Evolutionary conservation across 1,284 basidiomycete genomes (phyloP).

Genomic region (Tilletiaria anomala): DNA sequence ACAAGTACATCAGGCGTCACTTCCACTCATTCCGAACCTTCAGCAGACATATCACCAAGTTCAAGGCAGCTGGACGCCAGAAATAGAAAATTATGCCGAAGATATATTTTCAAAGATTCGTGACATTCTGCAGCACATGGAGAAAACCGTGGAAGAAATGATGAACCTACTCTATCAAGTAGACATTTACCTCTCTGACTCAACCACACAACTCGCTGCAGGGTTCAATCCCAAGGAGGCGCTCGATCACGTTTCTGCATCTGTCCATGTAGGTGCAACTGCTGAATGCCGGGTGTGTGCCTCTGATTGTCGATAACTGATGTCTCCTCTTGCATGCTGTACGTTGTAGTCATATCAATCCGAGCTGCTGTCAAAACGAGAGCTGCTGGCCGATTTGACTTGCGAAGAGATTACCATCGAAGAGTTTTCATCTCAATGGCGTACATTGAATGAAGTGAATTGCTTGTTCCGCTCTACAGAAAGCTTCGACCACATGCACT

Average conservation of each 20-base stretch:
- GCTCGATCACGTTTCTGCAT: conserved; percentile 15
- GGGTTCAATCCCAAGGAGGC: conserved; percentile 25
- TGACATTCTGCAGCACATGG: conserved; percentile 1
- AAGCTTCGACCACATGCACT: neutral
- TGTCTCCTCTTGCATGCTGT: neutral
- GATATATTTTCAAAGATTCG: too few relatives aligned
- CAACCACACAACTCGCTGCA: conserved; percentile 1
- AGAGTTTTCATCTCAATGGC: conserved; percentile 18
- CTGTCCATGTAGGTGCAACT: conserved; percentile 26
- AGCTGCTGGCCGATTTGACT: conserved; percentile 27
- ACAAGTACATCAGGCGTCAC: too few relatives aligned
- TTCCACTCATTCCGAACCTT: too few relatives aligned
- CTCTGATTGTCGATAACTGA: too few relatives aligned
- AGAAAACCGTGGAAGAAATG: conserved; percentile 1
- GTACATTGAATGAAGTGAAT: conserved; percentile 9
- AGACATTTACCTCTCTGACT: conserved; percentile 7
- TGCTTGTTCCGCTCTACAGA: neutral
- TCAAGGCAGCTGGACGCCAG: too few relatives aligned
- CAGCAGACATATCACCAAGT: too few relatives aligned
- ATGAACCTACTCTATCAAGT: conserved; percentile 1
- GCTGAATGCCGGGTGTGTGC: neutral
- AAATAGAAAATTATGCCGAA: too few relatives aligned
- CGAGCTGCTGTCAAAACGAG: conserved; percentile 22
- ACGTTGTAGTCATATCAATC: conserved; percentile 28
- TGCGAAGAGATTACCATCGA: conserved; percentile 23